Conservation (phyloP, 1,284 basidiomycete species). For the Tranzscheliella williamsii region DNA sequence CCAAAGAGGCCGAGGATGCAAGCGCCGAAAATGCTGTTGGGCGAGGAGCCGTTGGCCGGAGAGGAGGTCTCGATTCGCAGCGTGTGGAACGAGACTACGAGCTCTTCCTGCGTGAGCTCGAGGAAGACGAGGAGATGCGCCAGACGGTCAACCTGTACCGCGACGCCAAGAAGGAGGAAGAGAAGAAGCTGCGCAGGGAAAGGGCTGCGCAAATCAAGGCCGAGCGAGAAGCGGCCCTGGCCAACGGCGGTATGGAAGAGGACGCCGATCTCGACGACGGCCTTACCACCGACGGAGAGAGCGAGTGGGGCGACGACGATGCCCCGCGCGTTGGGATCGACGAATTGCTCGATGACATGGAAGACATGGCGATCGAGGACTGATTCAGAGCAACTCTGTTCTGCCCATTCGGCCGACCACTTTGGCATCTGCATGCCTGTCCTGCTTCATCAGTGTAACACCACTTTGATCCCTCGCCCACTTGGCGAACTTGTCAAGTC, state of each 20-base stretch:
- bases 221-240: constrained; percentile 59
- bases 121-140: constrained; percentile 94
- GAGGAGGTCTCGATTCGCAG: constrained; percentile 86
- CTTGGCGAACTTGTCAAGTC: no score
- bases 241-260: constrained; percentile 64
- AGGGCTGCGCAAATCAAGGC: constrained; percentile 49
- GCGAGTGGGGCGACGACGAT: constrained; percentile 79
- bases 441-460: no score
- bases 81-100: constrained; percentile 98
- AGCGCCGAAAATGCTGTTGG: constrained; percentile 62
- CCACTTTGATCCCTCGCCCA: no score
- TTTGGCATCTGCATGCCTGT: no score
- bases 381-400: no score
- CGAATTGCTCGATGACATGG: constrained; percentile 89
- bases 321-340: constrained; percentile 67
- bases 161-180: constrained; percentile 65
- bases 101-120: constrained; percentile 88
- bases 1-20: constrained; percentile 78
- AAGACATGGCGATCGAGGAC: constrained; percentile 63
- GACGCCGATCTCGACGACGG: constrained; percentile 48
- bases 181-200: constrained; percentile 59
- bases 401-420: no score
- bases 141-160: constrained; percentile 81
- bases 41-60: constrained; percentile 81
- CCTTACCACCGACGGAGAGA: constrained; percentile 61